These are phyloP conservation scores for Xylaria sp. DNA, from an alignment of 2,329 filamentous ascomycete genomes.

Conservation along the genomic window DNA sequence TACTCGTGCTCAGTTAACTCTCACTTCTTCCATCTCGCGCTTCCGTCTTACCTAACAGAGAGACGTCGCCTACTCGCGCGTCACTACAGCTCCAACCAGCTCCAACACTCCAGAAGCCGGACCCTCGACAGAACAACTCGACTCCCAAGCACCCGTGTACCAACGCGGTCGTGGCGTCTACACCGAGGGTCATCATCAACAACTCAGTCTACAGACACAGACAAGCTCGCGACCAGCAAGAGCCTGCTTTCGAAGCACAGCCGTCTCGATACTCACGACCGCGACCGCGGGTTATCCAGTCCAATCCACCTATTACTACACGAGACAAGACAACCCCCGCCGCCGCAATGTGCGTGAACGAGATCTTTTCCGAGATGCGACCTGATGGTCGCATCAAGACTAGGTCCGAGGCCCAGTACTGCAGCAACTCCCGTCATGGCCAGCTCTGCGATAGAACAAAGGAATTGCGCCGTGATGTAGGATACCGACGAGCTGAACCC, in stretches of 20 bases:
- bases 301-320: slow-evolving; percentile 43
- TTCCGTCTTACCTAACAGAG: slow-evolving; percentile 11
- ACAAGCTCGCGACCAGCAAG: slow-evolving; percentile 34
- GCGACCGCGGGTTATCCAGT: slow-evolving; percentile 42
- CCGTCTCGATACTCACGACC: slow-evolving; percentile 32
- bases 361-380: slow-evolving; percentile 60
- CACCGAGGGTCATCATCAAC: slow-evolving; percentile 45
- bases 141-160: slow-evolving; percentile 42
- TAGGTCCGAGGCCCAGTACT: slow-evolving; percentile 51
- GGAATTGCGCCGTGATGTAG: slow-evolving; percentile 56
- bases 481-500: slow-evolving; percentile 51
- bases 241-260: slow-evolving; percentile 29
- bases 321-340: slow-evolving; percentile 42
- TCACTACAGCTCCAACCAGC: slow-evolving; percentile 39
- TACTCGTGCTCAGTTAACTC: slow-evolving; percentile 5
- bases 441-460: slow-evolving; percentile 57
- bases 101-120: slow-evolving; percentile 32
- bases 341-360: slow-evolving; percentile 62
- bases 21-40: slow-evolving; percentile 7
- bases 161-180: slow-evolving; percentile 42
- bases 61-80: slow-evolving; percentile 25
- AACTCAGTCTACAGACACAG: slow-evolving; percentile 42
- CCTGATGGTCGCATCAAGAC: slow-evolving; percentile 57
- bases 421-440: slow-evolving; percentile 54
- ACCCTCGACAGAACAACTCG: slow-evolving; percentile 36